Evolutionary conservation across 345 rosid genomes (phyloP), one percentile per base, ranked within the genome.

Genomic region (Dipteronia sinensis): DNA sequence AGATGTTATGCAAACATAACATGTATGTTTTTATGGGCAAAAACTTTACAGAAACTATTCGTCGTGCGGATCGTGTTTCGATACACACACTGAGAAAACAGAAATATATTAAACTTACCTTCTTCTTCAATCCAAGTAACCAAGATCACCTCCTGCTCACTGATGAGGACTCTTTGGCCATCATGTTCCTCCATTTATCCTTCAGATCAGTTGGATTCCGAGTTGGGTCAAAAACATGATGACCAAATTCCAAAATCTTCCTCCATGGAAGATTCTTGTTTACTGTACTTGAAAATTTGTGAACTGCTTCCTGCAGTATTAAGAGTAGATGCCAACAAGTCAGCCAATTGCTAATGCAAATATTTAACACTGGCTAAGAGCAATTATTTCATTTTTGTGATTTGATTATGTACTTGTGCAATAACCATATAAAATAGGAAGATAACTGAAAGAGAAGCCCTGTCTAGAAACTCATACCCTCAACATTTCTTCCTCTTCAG

Each of bases 191-290:
- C 97, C 97, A 93, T 76, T 93, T 95, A 78, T 92, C 94, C 82
- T 89, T 92, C 46, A 95, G 97, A 83, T 91, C 98, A 66, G 76
- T 17, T 0, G 98, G 92, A 40, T 83, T 83, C 47, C 98, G 93
- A 58, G 86, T 87, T 62, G 71, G 51, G 42, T 90, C 66, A 56
- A 93, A 95, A 74, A 90, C 86, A 27, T 77, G 80, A 10, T n/a
- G 77, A 74, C 98, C 98, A 85, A 85, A 87, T 22, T 92, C 93
- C 82, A 93, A 77, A 73, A 95, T 84, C 81, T 89, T 95, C 79
- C 84, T 86, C 97, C 97, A 95, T 12, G 98, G 94, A 62, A 92
- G 67, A 83, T 93, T 89, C 85, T 87, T 93, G 6, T 86, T 90
- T 19, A 44, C 74, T 46, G 73, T 62, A 59, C 47, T 77, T 11